phyloP scores from a whole-genome alignment of 75 land plant species.

The Ceratopteris richardii region DNA sequence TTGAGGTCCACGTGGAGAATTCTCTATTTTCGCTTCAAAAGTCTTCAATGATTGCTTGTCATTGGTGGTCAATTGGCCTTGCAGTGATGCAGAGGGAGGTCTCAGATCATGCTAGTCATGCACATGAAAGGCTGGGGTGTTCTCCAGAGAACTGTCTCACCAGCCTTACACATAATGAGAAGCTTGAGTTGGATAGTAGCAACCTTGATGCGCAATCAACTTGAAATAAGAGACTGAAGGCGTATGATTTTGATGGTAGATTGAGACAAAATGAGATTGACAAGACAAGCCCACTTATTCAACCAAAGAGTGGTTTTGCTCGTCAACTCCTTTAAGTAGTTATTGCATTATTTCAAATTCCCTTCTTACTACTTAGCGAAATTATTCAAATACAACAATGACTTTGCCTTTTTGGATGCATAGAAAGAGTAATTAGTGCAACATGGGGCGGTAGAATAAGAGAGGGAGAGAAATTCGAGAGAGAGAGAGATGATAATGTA shows the following conservation, averaged over 20 bases:
- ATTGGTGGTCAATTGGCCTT: conserved; percentile 39
- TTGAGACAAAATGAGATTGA: not conserved
- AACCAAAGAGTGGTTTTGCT: conserved; percentile 6
- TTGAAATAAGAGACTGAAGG: not conserved
- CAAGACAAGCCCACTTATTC: not conserved
- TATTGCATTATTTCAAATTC: too few species aligned
- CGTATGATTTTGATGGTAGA: not conserved
- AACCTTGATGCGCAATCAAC: not conserved
- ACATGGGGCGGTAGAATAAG: too few species aligned
- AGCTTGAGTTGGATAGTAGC: not conserved
- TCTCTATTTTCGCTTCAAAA: conserved; percentile 23
- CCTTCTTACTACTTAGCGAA: too few species aligned
- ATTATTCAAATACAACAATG: too few species aligned
- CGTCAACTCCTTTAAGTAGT: too few species aligned
- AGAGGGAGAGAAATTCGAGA: too few species aligned
- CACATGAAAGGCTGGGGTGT: conserved; percentile 18
- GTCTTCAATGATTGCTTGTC: conserved; percentile 32
- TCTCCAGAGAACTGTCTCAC: conserved; percentile 22
- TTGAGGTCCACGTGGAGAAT: conserved; percentile 42
- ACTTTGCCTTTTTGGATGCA: too few species aligned
- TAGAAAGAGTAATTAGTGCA: too few species aligned
- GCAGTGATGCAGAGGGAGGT: conserved; percentile 16
- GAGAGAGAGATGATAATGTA: too few species aligned
- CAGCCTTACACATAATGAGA: not conserved
- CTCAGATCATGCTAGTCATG: conserved; percentile 13